Evolutionary conservation across 2,329 filamentous ascomycete genomes (phyloP).

Genomic region (Xenoacremonium recifei): DNA sequence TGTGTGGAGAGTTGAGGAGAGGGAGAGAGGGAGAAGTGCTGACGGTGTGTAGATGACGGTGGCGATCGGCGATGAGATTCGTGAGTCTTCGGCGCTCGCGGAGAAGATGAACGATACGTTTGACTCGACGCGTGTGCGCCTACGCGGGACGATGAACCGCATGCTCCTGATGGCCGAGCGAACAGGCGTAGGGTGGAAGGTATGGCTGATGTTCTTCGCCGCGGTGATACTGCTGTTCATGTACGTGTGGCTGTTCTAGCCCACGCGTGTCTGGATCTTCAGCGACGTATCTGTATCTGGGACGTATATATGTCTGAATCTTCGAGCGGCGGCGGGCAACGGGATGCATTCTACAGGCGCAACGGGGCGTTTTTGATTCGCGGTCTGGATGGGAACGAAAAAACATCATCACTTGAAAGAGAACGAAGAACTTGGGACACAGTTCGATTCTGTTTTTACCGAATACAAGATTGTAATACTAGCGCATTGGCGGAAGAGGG

Average conservation of each 20-base stretch:
- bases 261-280: too few relatives aligned
- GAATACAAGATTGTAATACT: constrained; percentile 12
- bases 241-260: constrained; percentile 91
- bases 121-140: constrained; percentile 75
- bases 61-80: constrained; percentile 93
- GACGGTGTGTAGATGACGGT: constrained; percentile 73
- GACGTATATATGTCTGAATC: too few relatives aligned
- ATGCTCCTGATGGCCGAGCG: constrained; percentile 95
- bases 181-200: constrained; percentile 93
- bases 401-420: too few relatives aligned
- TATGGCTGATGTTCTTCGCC: constrained; percentile 87
- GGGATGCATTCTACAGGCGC: too few relatives aligned
- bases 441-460: too few relatives aligned
- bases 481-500: not conserved
- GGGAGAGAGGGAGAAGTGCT: not conserved
- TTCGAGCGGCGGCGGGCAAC: too few relatives aligned
- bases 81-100: constrained; percentile 81
- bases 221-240: constrained; percentile 80
- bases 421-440: not conserved
- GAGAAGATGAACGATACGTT: constrained; percentile 97
- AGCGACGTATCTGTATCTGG: too few relatives aligned
- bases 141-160: constrained; percentile 92
- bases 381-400: too few relatives aligned
- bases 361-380: too few relatives aligned
- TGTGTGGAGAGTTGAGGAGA: constrained; percentile 31